Evolutionary conservation across 331 rosid genomes (phyloP).

Genomic region (Erythrophleum ivorense): DNA sequence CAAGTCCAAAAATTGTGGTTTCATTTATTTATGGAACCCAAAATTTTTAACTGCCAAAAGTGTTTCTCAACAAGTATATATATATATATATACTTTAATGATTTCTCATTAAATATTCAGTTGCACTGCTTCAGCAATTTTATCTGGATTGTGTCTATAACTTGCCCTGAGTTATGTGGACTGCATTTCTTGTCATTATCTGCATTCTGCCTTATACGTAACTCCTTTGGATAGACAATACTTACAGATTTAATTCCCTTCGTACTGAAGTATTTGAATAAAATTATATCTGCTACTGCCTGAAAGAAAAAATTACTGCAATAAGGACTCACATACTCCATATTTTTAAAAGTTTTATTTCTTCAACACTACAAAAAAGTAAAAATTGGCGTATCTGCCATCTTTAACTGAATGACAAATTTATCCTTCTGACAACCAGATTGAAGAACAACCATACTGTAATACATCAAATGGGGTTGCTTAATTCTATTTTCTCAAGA

Average conservation of each 20-base stretch:
- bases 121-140: neutral
- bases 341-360: slow-evolving; percentile 11
- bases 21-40: slow-evolving; percentile 6
- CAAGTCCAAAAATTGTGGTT: neutral
- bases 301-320: slow-evolving; percentile 46
- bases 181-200: neutral
- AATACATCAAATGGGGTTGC: neutral
- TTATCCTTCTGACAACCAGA: neutral
- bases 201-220: neutral
- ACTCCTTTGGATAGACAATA: slow-evolving; percentile 18
- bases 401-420: neutral
- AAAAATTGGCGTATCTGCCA: neutral
- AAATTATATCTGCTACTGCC: slow-evolving; percentile 84
- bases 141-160: slow-evolving; percentile 6
- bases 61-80: slow-evolving; percentile 8
- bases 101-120: neutral
- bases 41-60: slow-evolving; percentile 5
- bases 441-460: neutral
- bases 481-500: neutral
- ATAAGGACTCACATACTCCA: slow-evolving; percentile 12
- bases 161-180: slow-evolving; percentile 2
- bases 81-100: neutral
- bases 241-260: slow-evolving; percentile 72
- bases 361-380: neutral
- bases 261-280: slow-evolving; percentile 56